Evolutionary conservation across 352 stramenopile species (phyloP).

Genomic region (Pythium vanterpoolii): DNA sequence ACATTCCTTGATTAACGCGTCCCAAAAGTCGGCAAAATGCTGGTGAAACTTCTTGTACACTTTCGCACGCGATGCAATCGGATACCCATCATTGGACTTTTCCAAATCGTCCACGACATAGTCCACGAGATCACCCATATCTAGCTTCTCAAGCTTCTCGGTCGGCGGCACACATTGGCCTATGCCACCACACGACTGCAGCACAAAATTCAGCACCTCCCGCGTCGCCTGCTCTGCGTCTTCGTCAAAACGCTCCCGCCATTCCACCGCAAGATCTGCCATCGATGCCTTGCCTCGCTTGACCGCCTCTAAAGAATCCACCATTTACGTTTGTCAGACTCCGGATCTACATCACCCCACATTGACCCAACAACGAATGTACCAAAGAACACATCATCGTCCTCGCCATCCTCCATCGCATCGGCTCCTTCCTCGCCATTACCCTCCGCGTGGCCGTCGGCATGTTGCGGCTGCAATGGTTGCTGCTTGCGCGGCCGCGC

Average conservation of each 20-base stretch:
- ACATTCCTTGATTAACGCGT: slow-evolving; percentile 70
- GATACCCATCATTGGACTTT: slow-evolving; percentile 58
- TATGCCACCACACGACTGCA: slow-evolving; percentile 65
- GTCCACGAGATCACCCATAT: slow-evolving; percentile 71
- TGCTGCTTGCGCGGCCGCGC: slow-evolving; percentile 11
- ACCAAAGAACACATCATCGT: slow-evolving; percentile 25
- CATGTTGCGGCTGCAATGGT: not conserved
- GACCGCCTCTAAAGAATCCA: slow-evolving; percentile 41
- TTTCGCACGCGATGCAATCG: slow-evolving; percentile 56
- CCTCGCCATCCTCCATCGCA: slow-evolving; percentile 13
- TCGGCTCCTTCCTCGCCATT: slow-evolving; percentile 11
- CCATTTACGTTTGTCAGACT: not conserved
- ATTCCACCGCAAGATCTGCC: slow-evolving; percentile 50
- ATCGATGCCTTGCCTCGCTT: slow-evolving; percentile 52
- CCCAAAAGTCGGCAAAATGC: slow-evolving; percentile 77
- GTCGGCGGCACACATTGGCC: slow-evolving; percentile 46
- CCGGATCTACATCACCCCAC: not conserved
- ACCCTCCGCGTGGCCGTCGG: slow-evolving; percentile 3
- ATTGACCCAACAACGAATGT: not conserved
- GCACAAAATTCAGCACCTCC: slow-evolving; percentile 76
- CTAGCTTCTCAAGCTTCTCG: slow-evolving; percentile 56
- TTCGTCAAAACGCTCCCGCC: slow-evolving; percentile 70
- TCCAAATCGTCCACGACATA: slow-evolving; percentile 66
- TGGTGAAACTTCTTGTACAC: slow-evolving; percentile 58
- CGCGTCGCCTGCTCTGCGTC: slow-evolving; percentile 45